These are phyloP conservation scores for Solanum appendiculatum DNA, from an alignment of 257 asterid genomes.

Conservation along the genomic window DNA sequence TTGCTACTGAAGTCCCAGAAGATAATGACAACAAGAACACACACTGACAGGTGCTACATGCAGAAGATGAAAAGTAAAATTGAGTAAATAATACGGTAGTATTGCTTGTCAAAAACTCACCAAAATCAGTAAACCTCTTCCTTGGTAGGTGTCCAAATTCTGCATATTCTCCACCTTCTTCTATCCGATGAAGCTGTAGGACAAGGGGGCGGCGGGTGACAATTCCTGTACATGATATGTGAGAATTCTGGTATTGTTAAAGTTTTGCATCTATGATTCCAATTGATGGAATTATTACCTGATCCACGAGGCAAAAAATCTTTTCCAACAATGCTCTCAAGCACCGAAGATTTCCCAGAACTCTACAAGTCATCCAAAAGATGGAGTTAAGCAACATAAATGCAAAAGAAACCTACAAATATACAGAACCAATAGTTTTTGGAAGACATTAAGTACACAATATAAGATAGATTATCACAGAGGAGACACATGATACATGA, in stretches of 20 bases:
- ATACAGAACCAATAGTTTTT: background rate
- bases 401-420: background rate
- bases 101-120: conserved; percentile 18
- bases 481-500: background rate
- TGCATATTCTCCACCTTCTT: conserved; percentile 70
- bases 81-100: background rate
- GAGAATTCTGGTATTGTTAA: background rate
- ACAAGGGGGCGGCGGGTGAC: conserved; percentile 83
- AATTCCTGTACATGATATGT: conserved; percentile 35
- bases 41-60: background rate
- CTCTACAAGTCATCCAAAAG: conserved; percentile 36
- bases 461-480: background rate
- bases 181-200: conserved; percentile 68
- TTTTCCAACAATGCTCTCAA: conserved; percentile 76
- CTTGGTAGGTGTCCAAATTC: conserved; percentile 83
- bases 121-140: conserved; percentile 61
- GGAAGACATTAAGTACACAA: background rate
- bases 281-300: conserved; percentile 21
- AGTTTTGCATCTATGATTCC: background rate
- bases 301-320: conserved; percentile 86
- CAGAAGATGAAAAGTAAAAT: background rate
- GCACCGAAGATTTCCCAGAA: conserved; percentile 76
- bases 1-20: background rate
- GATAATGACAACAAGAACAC: background rate
- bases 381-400: background rate